A percentile compares a stretch with the other conserved stretches of the same genome.
phyloP scores from a whole-genome alignment of 2,329 filamentous ascomycete species.

The Neoarthrinium moseri region DNA sequence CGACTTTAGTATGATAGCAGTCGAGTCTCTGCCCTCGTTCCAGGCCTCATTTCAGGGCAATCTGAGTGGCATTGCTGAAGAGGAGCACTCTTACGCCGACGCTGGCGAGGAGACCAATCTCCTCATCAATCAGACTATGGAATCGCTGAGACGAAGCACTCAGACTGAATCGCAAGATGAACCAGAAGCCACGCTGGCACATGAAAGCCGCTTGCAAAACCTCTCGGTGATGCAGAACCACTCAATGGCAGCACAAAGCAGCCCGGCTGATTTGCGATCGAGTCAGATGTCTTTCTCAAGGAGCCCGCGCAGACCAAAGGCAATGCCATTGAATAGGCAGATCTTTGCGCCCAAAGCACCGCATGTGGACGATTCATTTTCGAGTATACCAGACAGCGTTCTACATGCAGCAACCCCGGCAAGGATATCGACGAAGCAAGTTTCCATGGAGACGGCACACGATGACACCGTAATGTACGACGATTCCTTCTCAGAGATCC shows the following conservation, averaged over 20 bases:
- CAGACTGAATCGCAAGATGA: conserved; percentile 19
- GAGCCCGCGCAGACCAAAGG: conserved; percentile 35
- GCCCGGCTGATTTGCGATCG: conserved; percentile 8
- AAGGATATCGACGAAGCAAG: conserved; percentile 20
- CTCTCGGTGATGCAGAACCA: background rate
- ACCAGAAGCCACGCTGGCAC: conserved; percentile 11
- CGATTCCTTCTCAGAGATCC: conserved; percentile 58
- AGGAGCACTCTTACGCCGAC: conserved; percentile 32
- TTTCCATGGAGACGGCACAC: conserved; percentile 15
- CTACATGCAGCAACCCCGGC: conserved; percentile 29
- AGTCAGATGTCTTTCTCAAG: conserved; percentile 19
- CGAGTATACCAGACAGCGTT: conserved; percentile 32
- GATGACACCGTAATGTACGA: conserved; percentile 41
- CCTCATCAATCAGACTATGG: conserved; percentile 55
- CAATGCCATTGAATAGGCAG: conserved; percentile 31
- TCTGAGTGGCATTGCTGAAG: conserved; percentile 32
- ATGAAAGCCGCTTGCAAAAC: background rate
- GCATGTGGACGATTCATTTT: conserved; percentile 32
- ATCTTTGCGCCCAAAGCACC: conserved; percentile 29
- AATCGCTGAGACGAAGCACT: conserved; percentile 43
- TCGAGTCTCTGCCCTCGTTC: conserved; percentile 50
- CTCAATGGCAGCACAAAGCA: background rate
- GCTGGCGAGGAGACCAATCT: conserved; percentile 56
- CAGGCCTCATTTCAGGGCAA: conserved; percentile 39
- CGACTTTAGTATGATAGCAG: conserved; percentile 61